Percentiles rank a stretch among this genome's conserved stretches.
These are phyloP conservation scores for Pyracantha coccinea DNA, from an alignment of 331 rosid genomes.

Conservation along the genomic window DNA sequence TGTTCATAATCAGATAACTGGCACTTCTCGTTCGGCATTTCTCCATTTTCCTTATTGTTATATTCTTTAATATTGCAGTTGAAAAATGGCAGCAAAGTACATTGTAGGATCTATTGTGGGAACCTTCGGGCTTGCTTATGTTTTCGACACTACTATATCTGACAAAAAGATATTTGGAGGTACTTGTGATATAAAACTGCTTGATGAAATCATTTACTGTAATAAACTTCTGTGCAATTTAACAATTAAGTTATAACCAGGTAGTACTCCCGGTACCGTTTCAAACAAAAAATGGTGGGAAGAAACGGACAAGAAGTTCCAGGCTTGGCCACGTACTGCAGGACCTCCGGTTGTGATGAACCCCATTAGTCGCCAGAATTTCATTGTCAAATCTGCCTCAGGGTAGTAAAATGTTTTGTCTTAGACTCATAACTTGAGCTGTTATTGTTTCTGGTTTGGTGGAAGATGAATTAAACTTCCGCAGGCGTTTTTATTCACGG, in stretches of 20 bases:
- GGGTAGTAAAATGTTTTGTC: constrained; percentile 17
- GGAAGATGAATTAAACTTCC: not conserved
- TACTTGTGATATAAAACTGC: constrained; percentile 1
- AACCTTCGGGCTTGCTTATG: constrained; percentile 43
- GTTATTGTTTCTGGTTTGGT: no score
- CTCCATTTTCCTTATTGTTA: not conserved
- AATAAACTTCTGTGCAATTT: not conserved
- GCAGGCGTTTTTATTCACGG: no score
- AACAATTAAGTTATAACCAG: not conserved
- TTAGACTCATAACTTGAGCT: not conserved
- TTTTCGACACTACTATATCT: constrained; percentile 28
- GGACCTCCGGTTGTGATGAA: constrained; percentile 81
- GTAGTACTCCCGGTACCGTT: constrained; percentile 34
- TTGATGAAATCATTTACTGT: not conserved
- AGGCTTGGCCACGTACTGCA: constrained; percentile 75
- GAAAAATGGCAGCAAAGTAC: constrained; percentile 42
- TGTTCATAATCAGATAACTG: not conserved
- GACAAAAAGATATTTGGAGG: constrained; percentile 67
- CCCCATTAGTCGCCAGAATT: constrained; percentile 63
- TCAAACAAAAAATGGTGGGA: constrained; percentile 47
- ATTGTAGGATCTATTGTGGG: constrained; percentile 24
- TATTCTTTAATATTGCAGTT: constrained; percentile 7
- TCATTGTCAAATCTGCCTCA: constrained; percentile 32
- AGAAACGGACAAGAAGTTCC: constrained; percentile 68
- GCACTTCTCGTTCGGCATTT: not conserved